Percentiles rank a stretch among this genome's conserved stretches.
Evolutionary conservation across 352 stramenopile genomes (phyloP).

Genomic region (Globisporangium nodosum): DNA sequence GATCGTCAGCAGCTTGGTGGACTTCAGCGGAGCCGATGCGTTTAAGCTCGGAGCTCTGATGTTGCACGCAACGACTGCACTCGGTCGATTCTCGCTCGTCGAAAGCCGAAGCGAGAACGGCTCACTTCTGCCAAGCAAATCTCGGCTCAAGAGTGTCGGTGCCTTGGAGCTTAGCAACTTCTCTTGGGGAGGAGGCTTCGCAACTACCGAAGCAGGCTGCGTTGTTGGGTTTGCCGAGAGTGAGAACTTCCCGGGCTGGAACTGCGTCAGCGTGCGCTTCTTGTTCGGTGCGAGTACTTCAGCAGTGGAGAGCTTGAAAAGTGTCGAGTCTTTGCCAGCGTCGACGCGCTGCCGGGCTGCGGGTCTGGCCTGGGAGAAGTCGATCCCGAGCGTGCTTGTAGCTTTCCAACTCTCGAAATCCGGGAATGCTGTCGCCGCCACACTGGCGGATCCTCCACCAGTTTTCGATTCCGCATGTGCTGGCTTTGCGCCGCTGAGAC

Average conservation of each 20-base stretch:
- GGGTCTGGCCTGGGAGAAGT: background rate
- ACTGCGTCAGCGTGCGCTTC: slow-evolving; percentile 13
- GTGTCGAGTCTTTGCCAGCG: background rate
- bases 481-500: background rate
- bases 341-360: background rate
- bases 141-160: background rate
- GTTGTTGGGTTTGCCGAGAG: slow-evolving; percentile 1
- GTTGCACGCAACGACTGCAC: background rate
- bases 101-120: background rate
- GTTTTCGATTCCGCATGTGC: background rate
- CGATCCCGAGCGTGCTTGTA: background rate
- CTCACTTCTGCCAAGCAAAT: background rate
- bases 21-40: background rate
- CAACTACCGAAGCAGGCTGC: background rate
- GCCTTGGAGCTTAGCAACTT: background rate
- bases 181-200: slow-evolving; percentile 4
- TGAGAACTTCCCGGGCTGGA: slow-evolving; percentile 3
- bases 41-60: background rate
- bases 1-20: background rate
- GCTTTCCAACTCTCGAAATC: background rate
- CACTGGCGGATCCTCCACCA: background rate
- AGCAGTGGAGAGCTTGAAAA: background rate
- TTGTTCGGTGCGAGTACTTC: background rate
- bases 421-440: background rate
- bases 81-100: background rate